Conservation (phyloP, 208 protist genomes). For the Phytomonas sp. region DNA sequence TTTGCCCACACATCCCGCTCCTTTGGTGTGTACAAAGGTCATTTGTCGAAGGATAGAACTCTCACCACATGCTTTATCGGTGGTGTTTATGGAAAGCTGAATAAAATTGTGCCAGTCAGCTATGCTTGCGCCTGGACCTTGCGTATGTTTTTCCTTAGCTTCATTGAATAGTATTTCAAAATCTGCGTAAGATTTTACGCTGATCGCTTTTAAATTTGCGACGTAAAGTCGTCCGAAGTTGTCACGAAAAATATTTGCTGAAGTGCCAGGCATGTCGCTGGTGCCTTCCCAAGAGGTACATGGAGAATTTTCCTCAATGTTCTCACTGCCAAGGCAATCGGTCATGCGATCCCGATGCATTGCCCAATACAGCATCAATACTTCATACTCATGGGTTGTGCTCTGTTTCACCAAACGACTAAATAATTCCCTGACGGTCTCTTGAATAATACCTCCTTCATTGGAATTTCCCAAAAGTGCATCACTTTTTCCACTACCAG, state of each 20-base stretch:
- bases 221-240: conserved; percentile 64
- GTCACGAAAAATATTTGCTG: conserved; percentile 42
- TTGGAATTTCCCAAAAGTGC: conserved; percentile 70
- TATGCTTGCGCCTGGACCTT: conserved; percentile 35
- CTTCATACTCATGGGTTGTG: conserved; percentile 37
- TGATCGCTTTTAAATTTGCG: conserved; percentile 48
- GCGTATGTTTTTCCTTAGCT: conserved; percentile 46
- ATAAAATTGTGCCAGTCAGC: conserved; percentile 85
- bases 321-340: conserved; percentile 52
- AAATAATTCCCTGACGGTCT: conserved; percentile 77
- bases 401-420: conserved; percentile 40
- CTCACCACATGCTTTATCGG: conserved; percentile 43
- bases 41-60: conserved; percentile 55
- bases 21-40: conserved; percentile 88
- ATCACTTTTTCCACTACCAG: conserved; percentile 82
- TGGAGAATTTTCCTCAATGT: conserved; percentile 9
- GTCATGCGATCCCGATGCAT: conserved; percentile 72
- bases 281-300: conserved; percentile 4
- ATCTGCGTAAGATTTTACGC: conserved; percentile 42
- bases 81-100: conserved; percentile 68
- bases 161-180: conserved; percentile 60
- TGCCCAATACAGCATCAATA: conserved; percentile 79
- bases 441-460: conserved; percentile 78
- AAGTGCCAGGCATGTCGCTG: conserved; percentile 2
- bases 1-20: conserved; percentile 65